Percentiles rank a stretch among this genome's conserved stretches.
phyloP scores from a whole-genome alignment of 495 filamentous ascomycete species.

The Aspergillus haitiensis region DNA sequence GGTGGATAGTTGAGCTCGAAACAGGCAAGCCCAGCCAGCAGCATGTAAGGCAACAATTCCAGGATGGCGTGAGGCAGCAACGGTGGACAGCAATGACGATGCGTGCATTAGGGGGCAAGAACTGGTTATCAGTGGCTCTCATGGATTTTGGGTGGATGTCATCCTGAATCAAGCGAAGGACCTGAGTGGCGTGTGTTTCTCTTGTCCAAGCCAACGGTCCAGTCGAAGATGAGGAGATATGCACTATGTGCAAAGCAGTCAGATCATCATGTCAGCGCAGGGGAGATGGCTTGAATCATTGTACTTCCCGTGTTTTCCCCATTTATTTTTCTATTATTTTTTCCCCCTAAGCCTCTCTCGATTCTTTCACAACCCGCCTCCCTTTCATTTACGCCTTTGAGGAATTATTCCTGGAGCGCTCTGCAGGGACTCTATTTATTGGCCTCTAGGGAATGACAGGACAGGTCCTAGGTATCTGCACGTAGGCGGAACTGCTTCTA shows the following conservation, averaged over 20 bases:
- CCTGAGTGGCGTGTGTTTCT: constrained; percentile 23
- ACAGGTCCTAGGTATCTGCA: constrained; percentile 12
- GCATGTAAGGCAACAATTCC: constrained; percentile 24
- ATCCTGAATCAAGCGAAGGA: constrained; percentile 20
- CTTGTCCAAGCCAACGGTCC: constrained; percentile 17
- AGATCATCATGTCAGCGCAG: constrained; percentile 25
- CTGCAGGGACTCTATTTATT: constrained; percentile 8
- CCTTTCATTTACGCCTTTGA: neutral
- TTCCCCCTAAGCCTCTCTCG: constrained; percentile 4
- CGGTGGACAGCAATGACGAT: constrained; percentile 18
- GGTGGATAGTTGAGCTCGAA: constrained; percentile 13
- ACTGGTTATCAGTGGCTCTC: constrained; percentile 20
- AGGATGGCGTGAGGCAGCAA: constrained; percentile 23
- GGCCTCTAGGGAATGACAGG: constrained; percentile 10
- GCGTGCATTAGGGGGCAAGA: constrained; percentile 18
- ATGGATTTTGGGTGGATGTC: constrained; percentile 23
- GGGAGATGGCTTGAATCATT: neutral
- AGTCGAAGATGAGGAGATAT: constrained; percentile 19
- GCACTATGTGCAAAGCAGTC: constrained; percentile 18
- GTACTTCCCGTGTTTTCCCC: neutral
- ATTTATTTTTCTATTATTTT: constrained; percentile 15
- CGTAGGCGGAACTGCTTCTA: constrained; percentile 7
- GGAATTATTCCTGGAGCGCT: constrained; percentile 4
- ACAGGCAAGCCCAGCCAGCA: constrained; percentile 13
- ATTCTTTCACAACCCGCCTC: constrained; percentile 6